A percentile compares a stretch with the other conserved stretches of the same genome.
These are phyloP conservation scores for Pseudogymnoascus sp. DNA, from an alignment of 2,329 filamentous ascomycete genomes.

Conservation along the genomic window DNA sequence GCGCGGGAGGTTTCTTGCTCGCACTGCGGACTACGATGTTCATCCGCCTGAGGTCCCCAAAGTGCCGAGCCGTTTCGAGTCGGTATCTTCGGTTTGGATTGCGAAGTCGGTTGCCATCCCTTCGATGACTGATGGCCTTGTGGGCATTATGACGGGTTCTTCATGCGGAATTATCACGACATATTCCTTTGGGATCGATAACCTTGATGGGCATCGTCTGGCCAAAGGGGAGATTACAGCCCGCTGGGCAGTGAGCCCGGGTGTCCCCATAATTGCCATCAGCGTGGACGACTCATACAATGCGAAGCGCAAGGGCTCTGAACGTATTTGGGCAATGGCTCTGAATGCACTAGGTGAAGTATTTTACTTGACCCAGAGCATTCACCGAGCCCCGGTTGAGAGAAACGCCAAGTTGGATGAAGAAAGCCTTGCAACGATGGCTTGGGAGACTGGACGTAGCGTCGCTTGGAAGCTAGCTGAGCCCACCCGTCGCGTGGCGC, in stretches of 20 bases:
- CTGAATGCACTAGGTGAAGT: conserved; percentile 89
- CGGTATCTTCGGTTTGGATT: conserved; percentile 77
- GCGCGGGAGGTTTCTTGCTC: conserved; percentile 64
- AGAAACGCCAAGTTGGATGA: conserved; percentile 35
- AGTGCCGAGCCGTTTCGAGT: conserved; percentile 60
- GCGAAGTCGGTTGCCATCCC: conserved; percentile 71
- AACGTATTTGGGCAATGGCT: conserved; percentile 82
- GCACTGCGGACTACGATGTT: conserved; percentile 50
- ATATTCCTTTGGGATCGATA: conserved; percentile 60
- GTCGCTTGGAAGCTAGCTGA: conserved; percentile 78
- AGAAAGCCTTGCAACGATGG: conserved; percentile 54
- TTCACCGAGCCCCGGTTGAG: conserved; percentile 44
- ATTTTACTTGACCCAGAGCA: conserved; percentile 71
- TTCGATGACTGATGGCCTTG: conserved; percentile 62
- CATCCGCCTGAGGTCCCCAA: conserved; percentile 68
- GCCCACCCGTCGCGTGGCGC: conserved; percentile 62
- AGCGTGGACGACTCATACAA: conserved; percentile 78
- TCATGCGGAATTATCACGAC: conserved; percentile 74
- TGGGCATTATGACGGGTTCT: conserved; percentile 77
- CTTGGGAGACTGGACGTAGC: conserved; percentile 73
- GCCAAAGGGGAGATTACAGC: conserved; percentile 74
- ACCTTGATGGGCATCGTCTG: conserved; percentile 50
- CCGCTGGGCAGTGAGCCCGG: conserved; percentile 83
- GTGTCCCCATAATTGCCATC: conserved; percentile 81
- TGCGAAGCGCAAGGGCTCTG: conserved; percentile 56